Evolutionary conservation across 163 green algal species (phyloP).

Genomic region (Chlamydomonas reinhardtii): DNA sequence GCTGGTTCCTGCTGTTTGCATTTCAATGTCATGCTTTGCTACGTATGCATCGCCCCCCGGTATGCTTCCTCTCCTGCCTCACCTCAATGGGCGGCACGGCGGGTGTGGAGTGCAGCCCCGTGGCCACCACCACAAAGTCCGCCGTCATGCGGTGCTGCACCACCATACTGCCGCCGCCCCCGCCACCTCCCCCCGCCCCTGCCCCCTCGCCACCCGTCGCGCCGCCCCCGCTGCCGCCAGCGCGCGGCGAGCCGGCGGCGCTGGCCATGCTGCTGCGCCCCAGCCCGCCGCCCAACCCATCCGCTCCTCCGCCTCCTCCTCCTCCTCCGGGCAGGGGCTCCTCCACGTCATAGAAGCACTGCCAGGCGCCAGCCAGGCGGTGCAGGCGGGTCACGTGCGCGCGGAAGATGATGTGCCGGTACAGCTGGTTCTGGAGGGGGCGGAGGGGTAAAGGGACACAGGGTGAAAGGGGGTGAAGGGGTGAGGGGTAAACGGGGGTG

Average conservation of each 20-base stretch:
- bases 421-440: neutral
- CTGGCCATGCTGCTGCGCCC: neutral
- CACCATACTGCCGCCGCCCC: neutral
- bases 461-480: too few relatives aligned
- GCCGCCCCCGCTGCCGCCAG: too few relatives aligned
- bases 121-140: constrained; percentile 45
- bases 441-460: too few relatives aligned
- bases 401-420: constrained; percentile 36
- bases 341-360: constrained; percentile 35
- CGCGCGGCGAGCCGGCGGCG: too few relatives aligned
- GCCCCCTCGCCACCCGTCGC: too few relatives aligned
- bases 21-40: too few relatives aligned
- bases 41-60: too few relatives aligned
- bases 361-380: constrained; percentile 27
- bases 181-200: neutral
- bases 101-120: constrained; percentile 39
- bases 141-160: constrained; percentile 35
- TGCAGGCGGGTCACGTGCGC: constrained; percentile 35
- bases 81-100: constrained; percentile 32
- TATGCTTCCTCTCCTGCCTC: neutral
- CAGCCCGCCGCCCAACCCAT: neutral
- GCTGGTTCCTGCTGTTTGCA: too few relatives aligned
- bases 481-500: too few relatives aligned
- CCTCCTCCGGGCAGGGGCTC: neutral
- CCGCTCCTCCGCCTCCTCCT: neutral